These are phyloP conservation scores for Penicillium sp. DNA, from an alignment of 2,329 filamentous ascomycete species.

Conservation along the genomic window DNA sequence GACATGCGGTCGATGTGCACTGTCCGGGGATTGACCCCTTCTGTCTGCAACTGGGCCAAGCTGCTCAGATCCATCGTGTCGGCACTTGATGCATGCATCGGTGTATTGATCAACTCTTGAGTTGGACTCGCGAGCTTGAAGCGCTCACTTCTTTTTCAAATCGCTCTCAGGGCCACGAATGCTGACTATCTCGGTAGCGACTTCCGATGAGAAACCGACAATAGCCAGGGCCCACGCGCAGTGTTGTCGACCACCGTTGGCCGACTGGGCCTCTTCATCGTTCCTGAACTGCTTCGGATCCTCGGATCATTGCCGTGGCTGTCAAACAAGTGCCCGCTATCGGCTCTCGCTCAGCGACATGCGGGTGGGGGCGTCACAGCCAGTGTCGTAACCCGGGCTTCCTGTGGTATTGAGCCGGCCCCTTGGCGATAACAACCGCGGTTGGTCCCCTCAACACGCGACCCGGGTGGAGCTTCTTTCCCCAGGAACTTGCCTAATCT, in stretches of 20 bases:
- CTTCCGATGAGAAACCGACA: not conserved
- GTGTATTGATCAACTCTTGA: not conserved
- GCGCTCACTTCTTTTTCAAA: not conserved
- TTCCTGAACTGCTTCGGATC: not conserved
- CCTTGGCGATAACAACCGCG: conserved; percentile 6
- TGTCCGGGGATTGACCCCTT: conserved; percentile 42
- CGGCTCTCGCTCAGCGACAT: conserved; percentile 10
- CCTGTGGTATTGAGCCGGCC: not conserved
- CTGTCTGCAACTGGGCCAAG: conserved; percentile 42
- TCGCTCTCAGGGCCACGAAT: not conserved
- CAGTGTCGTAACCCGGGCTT: conserved; percentile 16
- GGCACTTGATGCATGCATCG: not conserved
- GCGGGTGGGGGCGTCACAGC: conserved; percentile 17
- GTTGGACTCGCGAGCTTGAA: too few relatives aligned
- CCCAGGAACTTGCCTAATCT: conserved; percentile 13
- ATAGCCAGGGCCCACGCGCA: conserved; percentile 2
- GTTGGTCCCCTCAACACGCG: conserved; percentile 8
- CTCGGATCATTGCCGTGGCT: conserved; percentile 10
- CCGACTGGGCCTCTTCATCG: not conserved
- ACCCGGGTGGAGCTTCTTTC: conserved; percentile 9
- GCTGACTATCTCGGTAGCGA: not conserved
- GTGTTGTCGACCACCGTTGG: conserved; percentile 1
- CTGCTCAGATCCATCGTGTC: conserved; percentile 28
- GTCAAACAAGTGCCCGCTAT: not conserved
- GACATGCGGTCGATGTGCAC: conserved; percentile 43